Conservation (phyloP, 306 rosid genomes). For the Vicia faba region DNA sequence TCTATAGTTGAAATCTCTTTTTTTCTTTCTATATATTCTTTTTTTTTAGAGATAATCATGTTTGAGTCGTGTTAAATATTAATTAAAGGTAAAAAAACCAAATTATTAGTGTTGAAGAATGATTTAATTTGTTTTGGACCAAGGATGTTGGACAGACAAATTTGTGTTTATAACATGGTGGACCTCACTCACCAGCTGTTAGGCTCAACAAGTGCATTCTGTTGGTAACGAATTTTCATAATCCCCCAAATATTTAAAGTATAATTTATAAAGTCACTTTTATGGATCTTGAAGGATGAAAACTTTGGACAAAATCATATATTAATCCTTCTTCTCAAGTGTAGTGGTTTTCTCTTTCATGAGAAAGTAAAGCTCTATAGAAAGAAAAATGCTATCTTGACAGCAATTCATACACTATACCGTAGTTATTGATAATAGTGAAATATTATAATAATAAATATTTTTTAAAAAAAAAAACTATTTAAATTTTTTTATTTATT, state of each 20-base stretch:
- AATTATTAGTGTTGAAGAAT: constrained; percentile 3
- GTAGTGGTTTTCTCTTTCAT: constrained; percentile 22
- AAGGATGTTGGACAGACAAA: constrained; percentile 13
- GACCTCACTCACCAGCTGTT: constrained; percentile 18
- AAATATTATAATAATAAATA: no score
- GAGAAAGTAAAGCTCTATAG: constrained; percentile 34
- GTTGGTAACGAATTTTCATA: not conserved
- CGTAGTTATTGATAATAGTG: no score
- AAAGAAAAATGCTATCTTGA: no score
- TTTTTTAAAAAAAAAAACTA: no score
- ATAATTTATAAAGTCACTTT: not conserved
- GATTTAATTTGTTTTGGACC: not conserved
- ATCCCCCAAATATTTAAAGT: not conserved
- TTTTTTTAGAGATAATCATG: no score
- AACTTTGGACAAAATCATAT: not conserved
- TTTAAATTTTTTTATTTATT: no score
- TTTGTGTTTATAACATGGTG: constrained; percentile 21
- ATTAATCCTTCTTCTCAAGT: constrained; percentile 8
- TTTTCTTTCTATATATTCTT: no score
- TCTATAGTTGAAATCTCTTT: constrained; percentile 42
- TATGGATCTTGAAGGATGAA: not conserved
- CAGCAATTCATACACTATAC: no score
- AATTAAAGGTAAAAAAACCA: not conserved
- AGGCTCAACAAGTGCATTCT: not conserved
- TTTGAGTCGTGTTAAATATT: no score